A percentile compares a stretch with the other conserved stretches of the same genome.
Conservation (phyloP, 176 grass and related monocot species). For the Elaeis guineensis region DNA sequence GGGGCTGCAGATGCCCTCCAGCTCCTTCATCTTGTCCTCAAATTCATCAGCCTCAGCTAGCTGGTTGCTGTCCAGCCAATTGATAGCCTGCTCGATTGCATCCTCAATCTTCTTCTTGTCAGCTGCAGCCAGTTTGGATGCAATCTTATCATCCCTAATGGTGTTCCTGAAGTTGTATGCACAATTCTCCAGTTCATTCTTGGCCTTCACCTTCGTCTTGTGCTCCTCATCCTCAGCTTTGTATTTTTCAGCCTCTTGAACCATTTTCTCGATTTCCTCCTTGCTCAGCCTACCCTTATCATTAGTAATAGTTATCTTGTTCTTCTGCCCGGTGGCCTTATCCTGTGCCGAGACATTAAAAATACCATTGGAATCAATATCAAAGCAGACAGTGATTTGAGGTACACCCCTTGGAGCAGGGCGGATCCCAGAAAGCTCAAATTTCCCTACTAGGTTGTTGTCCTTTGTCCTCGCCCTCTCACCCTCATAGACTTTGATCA, state of each 20-base stretch:
- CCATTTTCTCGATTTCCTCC: slow-evolving; percentile 8
- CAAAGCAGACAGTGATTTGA: slow-evolving; percentile 3
- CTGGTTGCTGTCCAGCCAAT: slow-evolving; percentile 2
- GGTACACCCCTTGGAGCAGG: neutral
- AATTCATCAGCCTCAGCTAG: neutral
- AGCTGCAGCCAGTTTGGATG: neutral
- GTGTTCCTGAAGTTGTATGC: slow-evolving; percentile 1
- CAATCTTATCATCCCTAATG: neutral
- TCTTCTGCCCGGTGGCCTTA: slow-evolving; percentile 1
- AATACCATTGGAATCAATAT: slow-evolving; percentile 4
- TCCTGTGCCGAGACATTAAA: slow-evolving; percentile 4
- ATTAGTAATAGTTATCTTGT: slow-evolving; percentile 6
- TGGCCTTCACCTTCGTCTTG: slow-evolving; percentile 1
- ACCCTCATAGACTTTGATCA: too few relatives aligned
- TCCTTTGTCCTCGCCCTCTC: too few relatives aligned
- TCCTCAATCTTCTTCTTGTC: slow-evolving; percentile 7
- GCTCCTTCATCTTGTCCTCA: slow-evolving; percentile 24
- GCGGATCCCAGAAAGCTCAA: too few relatives aligned
- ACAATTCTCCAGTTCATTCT: slow-evolving; percentile 1
- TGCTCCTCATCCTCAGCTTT: slow-evolving; percentile 3
- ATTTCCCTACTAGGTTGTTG: too few relatives aligned
- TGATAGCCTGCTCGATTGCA: neutral
- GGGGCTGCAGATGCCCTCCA: slow-evolving; percentile 13
- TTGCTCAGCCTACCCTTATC: slow-evolving; percentile 9
- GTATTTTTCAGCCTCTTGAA: slow-evolving; percentile 4